Base-by-base conservation (phyloP, 1,284 basidiomycete species). In the Ustilago trichophora region DNA sequence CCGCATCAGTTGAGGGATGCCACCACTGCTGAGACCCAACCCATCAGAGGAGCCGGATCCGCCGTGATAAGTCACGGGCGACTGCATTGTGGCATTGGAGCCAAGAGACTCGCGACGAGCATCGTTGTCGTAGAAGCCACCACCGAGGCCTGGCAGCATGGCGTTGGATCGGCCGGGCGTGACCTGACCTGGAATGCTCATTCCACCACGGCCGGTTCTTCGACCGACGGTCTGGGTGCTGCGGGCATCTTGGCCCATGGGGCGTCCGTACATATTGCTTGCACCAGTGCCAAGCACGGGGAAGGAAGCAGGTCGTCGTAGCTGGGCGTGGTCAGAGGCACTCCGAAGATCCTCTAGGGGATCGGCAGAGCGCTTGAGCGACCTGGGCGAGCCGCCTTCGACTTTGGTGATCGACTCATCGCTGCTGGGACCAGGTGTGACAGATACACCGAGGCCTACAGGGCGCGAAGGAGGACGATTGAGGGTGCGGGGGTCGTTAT, bases 351-450 rank as follows among this genome's bases (percentile, higher is more conserved):
- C 62, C 29, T 70, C 62, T 32, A 70, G 29, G 7, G 53, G 62
- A 35, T 70, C 67, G 6, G 60, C 67, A 6, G 67, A 46, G 32
- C 67, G 67, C 54, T 70, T 70, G 33, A 70, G 54, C n/a, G 60
- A 60, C 16, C 67, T 43, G 2, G 67, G 67, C 24, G 67, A 70
- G 22, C 49, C 62, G 13, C 52, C 46, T 22, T 59, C 54, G 26
- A 19, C 13, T 27, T 52, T 63, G 34, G 18, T 18, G 16, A 45
- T 11, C 22, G 51, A 56, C 12, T 69, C 66, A 45, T 63, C 59
- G 36, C 66, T 64, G 48, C 59, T 59, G 15, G 43, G 4, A 3
- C 51, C 55, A 11, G 51, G 38, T 1, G 42, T 51, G 19, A 69
- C 27, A 6, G 58, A 54, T 34, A 69, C 54, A 11, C 66, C 66